Evolutionary conservation across 768 basidiomycete species (phyloP), one percentile per base, ranked within the genome.

Genomic region (Pleurotus tuber-regium): DNA sequence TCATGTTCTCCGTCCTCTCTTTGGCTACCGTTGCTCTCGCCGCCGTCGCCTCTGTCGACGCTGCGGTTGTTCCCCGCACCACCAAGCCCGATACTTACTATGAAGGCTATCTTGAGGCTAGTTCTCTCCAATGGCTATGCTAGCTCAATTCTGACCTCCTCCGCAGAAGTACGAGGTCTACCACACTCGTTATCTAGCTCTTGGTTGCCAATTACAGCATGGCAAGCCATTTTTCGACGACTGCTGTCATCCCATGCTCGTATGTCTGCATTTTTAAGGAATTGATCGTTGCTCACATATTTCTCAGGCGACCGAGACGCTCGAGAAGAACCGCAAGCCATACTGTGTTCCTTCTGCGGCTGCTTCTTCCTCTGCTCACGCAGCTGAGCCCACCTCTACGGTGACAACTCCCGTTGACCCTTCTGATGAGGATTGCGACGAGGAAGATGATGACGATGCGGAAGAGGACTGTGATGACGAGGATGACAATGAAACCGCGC

Each of bases 241-340:
- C 24, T 92, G 91, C 63, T 88, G 89, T 74, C 82, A 82, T 63
- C 84, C 88, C 53, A 70, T 88, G 54, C n/a, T n/a, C n/a, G n/a
- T n/a, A n/a, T n/a, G n/a, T n/a, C n/a, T n/a, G n/a, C n/a, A n/a
- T n/a, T n/a, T n/a, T n/a, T n/a, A n/a, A n/a, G n/a, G n/a, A n/a
- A n/a, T n/a, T n/a, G n/a, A n/a, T n/a, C n/a, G n/a, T n/a, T n/a
- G n/a, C n/a, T n/a, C n/a, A n/a, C n/a, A n/a, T n/a, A n/a, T n/a
- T n/a, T n/a, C n/a, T n/a, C 71, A 84, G 61, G 73, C 73, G 9
- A 76, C 61, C 43, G 73, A 86, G 69, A 78, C 67, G 47, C 74
- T 83, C 35, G 62, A 59, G 30, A 64, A 62, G 3, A 64, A 66
- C 55, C 80, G 78, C 53, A 75, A 77, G 24, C 56, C 79, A 14